Conservation (phyloP, 805 yeast species). For the Candida germanica region DNA sequence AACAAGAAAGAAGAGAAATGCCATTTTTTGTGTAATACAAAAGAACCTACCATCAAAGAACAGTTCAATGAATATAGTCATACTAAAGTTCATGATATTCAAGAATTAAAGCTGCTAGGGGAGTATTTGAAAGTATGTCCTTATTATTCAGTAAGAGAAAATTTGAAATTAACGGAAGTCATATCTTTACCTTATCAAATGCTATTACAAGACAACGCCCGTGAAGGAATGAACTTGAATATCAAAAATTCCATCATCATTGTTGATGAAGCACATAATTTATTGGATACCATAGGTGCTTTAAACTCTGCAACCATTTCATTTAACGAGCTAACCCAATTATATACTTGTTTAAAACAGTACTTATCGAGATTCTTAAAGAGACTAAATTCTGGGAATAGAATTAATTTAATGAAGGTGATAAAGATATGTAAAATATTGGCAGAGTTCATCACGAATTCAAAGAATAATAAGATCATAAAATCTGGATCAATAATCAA, state of each 20-base stretch:
- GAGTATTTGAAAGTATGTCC: slow-evolving; percentile 63
- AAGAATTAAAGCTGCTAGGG: slow-evolving; percentile 69
- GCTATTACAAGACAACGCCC: slow-evolving; percentile 56
- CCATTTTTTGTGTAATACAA: slow-evolving; percentile 18
- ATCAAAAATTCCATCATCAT: slow-evolving; percentile 66
- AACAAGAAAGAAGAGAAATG: slow-evolving; percentile 41
- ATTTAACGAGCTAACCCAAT: slow-evolving; percentile 41
- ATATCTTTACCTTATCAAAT: slow-evolving; percentile 85
- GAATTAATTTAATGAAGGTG: slow-evolving; percentile 65
- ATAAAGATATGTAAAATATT: slow-evolving; percentile 54
- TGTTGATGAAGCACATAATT: slow-evolving; percentile 91
- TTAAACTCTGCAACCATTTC: slow-evolving; percentile 64
- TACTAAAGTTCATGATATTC: slow-evolving; percentile 68
- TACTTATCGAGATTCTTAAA: slow-evolving; percentile 62
- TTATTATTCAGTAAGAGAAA: slow-evolving; percentile 68
- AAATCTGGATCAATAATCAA: slow-evolving; percentile 54
- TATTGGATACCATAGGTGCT: slow-evolving; percentile 70
- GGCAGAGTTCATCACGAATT: slow-evolving; percentile 41
- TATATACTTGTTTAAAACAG: slow-evolving; percentile 46
- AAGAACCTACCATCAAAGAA: slow-evolving; percentile 23
- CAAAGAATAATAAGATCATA: slow-evolving; percentile 24
- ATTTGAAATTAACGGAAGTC: slow-evolving; percentile 61
- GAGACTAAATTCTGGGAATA: slow-evolving; percentile 66
- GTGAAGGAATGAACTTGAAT: slow-evolving; percentile 57
- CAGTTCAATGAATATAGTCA: slow-evolving; percentile 55